Conservation (phyloP, 2,329 filamentous ascomycete species). For the Talaromyces sp. region DNA sequence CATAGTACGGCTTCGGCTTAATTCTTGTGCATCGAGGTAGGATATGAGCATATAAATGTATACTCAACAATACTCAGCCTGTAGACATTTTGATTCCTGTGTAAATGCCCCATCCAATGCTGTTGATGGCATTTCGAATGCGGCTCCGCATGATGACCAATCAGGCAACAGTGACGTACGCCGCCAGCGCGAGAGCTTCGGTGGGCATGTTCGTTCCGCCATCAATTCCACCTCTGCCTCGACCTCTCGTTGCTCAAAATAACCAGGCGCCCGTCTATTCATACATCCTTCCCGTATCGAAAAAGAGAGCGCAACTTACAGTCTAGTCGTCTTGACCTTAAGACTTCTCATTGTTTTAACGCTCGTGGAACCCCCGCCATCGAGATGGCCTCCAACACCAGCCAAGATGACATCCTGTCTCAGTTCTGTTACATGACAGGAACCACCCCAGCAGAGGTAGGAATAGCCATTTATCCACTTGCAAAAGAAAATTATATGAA, state of each 20-base stretch:
- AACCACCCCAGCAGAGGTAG: slow-evolving; percentile 45
- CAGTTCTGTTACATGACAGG: slow-evolving; percentile 56
- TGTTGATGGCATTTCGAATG: neutral
- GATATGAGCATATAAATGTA: too few relatives aligned
- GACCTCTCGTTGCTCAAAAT: neutral
- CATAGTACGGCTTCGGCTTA: neutral
- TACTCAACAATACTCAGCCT: too few relatives aligned
- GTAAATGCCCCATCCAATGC: neutral
- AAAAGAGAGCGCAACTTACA: neutral
- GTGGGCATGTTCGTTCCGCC: neutral
- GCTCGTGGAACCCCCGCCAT: slow-evolving; percentile 6
- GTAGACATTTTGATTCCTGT: too few relatives aligned
- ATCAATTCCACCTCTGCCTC: neutral
- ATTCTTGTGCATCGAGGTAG: neutral
- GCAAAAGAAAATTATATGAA: neutral
- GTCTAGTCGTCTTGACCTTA: neutral
- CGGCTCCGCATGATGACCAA: slow-evolving; percentile 25
- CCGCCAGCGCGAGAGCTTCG: slow-evolving; percentile 1
- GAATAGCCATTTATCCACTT: slow-evolving; percentile 3
- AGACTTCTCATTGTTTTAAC: neutral
- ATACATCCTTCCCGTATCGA: neutral
- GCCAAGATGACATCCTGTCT: slow-evolving; percentile 40
- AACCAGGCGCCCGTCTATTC: neutral
- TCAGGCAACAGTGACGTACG: slow-evolving; percentile 34
- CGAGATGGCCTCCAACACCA: slow-evolving; percentile 29